Base-by-base conservation (phyloP, 2,329 filamentous ascomycete species). In the Pseudogymnoascus sp. region DNA sequence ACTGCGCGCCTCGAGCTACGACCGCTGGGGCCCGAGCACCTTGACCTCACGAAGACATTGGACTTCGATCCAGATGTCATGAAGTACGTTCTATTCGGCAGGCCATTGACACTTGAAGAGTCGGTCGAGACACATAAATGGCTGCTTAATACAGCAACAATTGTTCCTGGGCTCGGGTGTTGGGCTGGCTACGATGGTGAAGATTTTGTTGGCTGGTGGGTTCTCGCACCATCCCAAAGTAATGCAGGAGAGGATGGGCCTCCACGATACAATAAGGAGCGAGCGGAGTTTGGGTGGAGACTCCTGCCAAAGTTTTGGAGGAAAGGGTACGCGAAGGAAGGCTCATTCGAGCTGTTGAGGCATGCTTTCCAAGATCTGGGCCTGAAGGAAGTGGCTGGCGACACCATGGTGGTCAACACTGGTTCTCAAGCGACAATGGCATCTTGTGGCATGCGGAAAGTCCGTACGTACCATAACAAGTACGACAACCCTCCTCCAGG, bases 161-260 rank as follows among this genome's bases (percentile, higher is more conserved):
- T 54, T 18, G 28, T 54, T 18, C 47, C 47, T 20, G 47, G 47
- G 9, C 25, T 54, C n/a, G 47, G 47, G 12, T 54, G 47, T 9
- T 54, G 47, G 47, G 47, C 47, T 6, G 47, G 47, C 47, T 54
- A 32, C 16, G 25, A 18, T 16, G n/a, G 47, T 6, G 69, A 65
- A n/a, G 63, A 70, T 11, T 71, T 71, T 60, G 66, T 71, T 43
- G 70, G 70, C 16, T 71, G 69, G 69, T 72, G 69, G 69, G 64
- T 70, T 22, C 43, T 71, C 4, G 69, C 68, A 1, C 62, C 64
- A n/a, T 58, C 59, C 60, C 67, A 50, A 58, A 18, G 57, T 16
- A 37, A 54, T 20, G 25, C 47, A 32, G 47, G 28, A 20, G n/a
- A 54, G 32, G 47, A 54, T 32, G 47, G 25, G 18, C 47, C 47